Conservation (phyloP, 2,329 filamentous ascomycete genomes). For the Setomelanomma holmii region DNA sequence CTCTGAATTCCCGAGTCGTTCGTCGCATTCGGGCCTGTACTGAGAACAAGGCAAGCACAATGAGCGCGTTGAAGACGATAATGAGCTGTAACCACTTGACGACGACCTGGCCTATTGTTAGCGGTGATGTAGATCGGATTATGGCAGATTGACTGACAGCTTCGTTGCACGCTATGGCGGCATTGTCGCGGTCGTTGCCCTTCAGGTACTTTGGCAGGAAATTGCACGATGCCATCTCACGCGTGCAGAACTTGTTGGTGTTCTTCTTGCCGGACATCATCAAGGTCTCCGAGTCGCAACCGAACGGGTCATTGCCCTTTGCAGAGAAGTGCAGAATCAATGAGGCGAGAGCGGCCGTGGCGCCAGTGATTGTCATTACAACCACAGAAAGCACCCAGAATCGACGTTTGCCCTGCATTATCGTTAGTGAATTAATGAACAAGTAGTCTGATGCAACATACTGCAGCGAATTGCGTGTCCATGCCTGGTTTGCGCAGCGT, state of each 20-base stretch:
- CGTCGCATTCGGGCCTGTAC: slow-evolving; percentile 30
- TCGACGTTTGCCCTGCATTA: slow-evolving; percentile 27
- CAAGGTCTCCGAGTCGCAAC: slow-evolving; percentile 30
- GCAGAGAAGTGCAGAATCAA: slow-evolving; percentile 35
- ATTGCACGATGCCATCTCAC: slow-evolving; percentile 37
- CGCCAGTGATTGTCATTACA: slow-evolving; percentile 23
- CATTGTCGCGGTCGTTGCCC: slow-evolving; percentile 15
- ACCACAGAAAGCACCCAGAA: slow-evolving; percentile 35
- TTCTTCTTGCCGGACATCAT: slow-evolving; percentile 29
- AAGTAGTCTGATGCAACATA: slow-evolving; percentile 13
- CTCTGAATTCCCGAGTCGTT: slow-evolving; percentile 21
- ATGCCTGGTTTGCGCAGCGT: slow-evolving; percentile 31
- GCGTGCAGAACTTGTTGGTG: slow-evolving; percentile 36
- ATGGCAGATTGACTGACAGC: slow-evolving; percentile 27
- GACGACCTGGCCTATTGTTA: slow-evolving; percentile 20
- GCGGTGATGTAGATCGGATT: background rate
- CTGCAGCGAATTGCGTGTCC: slow-evolving; percentile 30
- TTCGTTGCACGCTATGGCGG: slow-evolving; percentile 31
- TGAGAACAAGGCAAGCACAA: slow-evolving; percentile 30
- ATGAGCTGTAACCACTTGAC: slow-evolving; percentile 41
- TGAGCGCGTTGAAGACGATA: slow-evolving; percentile 24
- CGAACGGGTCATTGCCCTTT: slow-evolving; percentile 30
- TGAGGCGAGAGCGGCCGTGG: slow-evolving; percentile 26
- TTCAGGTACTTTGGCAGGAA: slow-evolving; percentile 24
- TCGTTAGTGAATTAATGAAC: slow-evolving; percentile 1